phyloP scores from a whole-genome alignment of 805 yeast species.

The Osmozyma mogii region DNA sequence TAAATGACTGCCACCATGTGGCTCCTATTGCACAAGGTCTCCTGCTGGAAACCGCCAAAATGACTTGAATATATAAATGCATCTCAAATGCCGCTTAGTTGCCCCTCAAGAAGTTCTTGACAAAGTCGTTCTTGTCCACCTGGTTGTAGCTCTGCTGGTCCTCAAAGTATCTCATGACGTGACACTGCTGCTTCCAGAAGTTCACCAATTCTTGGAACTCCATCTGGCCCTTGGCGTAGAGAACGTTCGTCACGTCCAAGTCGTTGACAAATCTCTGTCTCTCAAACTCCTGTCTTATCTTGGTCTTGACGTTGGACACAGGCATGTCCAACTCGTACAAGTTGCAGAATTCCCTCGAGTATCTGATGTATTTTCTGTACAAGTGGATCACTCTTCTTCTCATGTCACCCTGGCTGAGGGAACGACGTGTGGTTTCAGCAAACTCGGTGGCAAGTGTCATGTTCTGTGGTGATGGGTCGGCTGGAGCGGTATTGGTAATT shows the following conservation, averaged over 20 bases:
- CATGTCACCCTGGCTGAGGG: slow-evolving; percentile 54
- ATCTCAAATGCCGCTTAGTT: too few species aligned
- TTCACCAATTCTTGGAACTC: slow-evolving; percentile 83
- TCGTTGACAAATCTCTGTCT: slow-evolving; percentile 71
- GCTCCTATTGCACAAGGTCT: too few species aligned
- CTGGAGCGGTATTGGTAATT: background rate
- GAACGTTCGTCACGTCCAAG: slow-evolving; percentile 55
- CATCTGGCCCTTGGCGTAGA: slow-evolving; percentile 80
- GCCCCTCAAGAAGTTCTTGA: slow-evolving; percentile 68
- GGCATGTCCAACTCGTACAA: slow-evolving; percentile 72
- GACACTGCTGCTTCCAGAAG: slow-evolving; percentile 87
- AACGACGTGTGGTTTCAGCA: slow-evolving; percentile 71
- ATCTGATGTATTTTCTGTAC: slow-evolving; percentile 65
- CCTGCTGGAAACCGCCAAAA: too few species aligned
- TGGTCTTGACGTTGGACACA: slow-evolving; percentile 69
- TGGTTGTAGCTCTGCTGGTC: slow-evolving; percentile 51
- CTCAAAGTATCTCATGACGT: slow-evolving; percentile 74
- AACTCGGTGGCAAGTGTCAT: slow-evolving; percentile 73
- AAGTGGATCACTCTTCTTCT: slow-evolving; percentile 56
- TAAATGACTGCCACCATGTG: too few species aligned
- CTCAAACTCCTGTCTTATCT: slow-evolving; percentile 84
- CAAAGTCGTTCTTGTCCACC: slow-evolving; percentile 53
- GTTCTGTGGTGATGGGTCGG: slow-evolving; percentile 1
- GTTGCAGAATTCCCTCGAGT: slow-evolving; percentile 52
- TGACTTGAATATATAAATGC: too few species aligned